Evolutionary conservation across 2,329 filamentous ascomycete species (phyloP), one percentile per base, ranked within the genome.

Genomic region (Alternaria arbusti): DNA sequence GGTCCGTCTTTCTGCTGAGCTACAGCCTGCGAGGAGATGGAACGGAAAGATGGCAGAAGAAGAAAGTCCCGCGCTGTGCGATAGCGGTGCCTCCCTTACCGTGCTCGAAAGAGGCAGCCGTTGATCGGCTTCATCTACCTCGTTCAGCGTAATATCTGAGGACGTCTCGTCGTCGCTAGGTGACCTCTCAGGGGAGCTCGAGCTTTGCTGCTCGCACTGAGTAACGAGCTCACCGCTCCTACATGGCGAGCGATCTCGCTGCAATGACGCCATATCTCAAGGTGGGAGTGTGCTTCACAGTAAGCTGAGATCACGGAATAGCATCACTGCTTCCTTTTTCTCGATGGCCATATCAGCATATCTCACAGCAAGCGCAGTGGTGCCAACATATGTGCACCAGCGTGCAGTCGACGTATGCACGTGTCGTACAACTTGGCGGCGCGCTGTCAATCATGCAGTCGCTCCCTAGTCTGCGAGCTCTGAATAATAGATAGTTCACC

Each of bases 21-120:
- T 75, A 65, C 78, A 80, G 46, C 66, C 76, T 12, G 72, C 70
- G 25, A 74, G 54, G 46, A 75, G 71, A 63, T 75, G 71, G 44
- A 73, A 59, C 2, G 70, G 69, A 57, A 74, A 72, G 54, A 71
- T 23, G 15, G 22, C 49, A 52, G 20, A 40, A 40, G 28, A 45
- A 10, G 57, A 22, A 49, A 55, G 40, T 22, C 47, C 8, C 45
- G 36, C 28, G 32, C 23, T 54, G 20, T 57, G 57, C 32, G 55
- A 50, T 22, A 30, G 44, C 20, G 59, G 36, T 15, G 23, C 45
- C 17, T 55, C 26, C 26, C 28, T 58, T 54, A 67, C 26, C 6
- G 56, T 47, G 9, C 59, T 40, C 46, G 46, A 22, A 55, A 52
- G 11, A 59, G 56, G 20, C 45, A 43, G 43, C n/a, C 32, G 49